phyloP scores from a whole-genome alignment of 192 early-diverging fungal species.

The Backusella psychrophila region DNA sequence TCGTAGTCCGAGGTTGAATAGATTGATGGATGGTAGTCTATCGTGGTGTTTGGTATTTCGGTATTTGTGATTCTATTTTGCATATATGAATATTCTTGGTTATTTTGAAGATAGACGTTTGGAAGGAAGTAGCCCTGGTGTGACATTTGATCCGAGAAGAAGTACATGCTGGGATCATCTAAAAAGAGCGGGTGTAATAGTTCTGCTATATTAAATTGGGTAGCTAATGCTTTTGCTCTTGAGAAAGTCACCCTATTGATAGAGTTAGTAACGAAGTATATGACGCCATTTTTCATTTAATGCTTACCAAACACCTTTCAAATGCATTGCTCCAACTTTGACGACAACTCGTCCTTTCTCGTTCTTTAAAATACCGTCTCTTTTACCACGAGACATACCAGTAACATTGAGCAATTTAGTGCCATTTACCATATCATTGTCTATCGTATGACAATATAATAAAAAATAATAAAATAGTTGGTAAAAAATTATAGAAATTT shows the following conservation, averaged over 20 bases:
- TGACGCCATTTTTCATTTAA: neutral
- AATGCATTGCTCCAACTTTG: constrained; percentile 63
- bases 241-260: constrained; percentile 53
- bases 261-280: constrained; percentile 7
- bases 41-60: neutral
- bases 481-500: neutral
- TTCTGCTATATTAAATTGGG: constrained; percentile 69
- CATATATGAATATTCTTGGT: neutral
- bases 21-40: neutral
- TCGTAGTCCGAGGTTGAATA: neutral
- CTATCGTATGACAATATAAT: constrained; percentile 34
- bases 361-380: constrained; percentile 63
- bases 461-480: neutral
- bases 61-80: neutral
- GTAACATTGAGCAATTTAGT: constrained; percentile 64
- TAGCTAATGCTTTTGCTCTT: constrained; percentile 57
- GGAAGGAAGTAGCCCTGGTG: constrained; percentile 6
- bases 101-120: constrained; percentile 21
- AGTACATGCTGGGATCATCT: constrained; percentile 66
- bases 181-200: constrained; percentile 69
- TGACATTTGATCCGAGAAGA: constrained; percentile 40
- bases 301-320: constrained; percentile 63
- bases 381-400: constrained; percentile 65
- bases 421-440: constrained; percentile 66
- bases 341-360: constrained; percentile 64